Conservation (phyloP, 2,329 filamentous ascomycete species). For the Monilinia vaccinii-corymbosi region DNA sequence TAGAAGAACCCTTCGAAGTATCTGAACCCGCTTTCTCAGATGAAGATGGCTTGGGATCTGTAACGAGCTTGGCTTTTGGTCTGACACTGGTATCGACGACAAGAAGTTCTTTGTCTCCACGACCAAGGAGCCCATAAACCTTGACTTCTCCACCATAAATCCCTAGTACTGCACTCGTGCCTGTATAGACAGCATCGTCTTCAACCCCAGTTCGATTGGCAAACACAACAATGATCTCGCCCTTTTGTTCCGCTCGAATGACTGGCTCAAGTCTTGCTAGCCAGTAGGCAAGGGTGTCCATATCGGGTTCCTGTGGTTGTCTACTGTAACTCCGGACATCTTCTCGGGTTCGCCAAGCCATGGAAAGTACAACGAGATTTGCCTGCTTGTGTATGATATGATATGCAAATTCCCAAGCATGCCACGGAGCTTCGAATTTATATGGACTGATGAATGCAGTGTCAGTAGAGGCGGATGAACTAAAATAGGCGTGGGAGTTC, state of each 20-base stretch:
- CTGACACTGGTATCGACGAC: conserved; percentile 49
- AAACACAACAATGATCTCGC: conserved; percentile 61
- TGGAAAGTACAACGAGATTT: conserved; percentile 59
- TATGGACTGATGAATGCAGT: conserved; percentile 36
- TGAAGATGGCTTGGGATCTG: conserved; percentile 13
- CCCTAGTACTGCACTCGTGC: conserved; percentile 62
- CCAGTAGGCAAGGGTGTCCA: conserved; percentile 70
- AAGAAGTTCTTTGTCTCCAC: conserved; percentile 57
- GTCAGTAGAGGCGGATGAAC: not conserved
- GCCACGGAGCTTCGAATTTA: conserved; percentile 41
- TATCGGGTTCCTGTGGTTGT: conserved; percentile 51
- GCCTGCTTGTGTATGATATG: conserved; percentile 48
- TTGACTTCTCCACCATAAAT: conserved; percentile 56
- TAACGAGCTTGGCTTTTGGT: conserved; percentile 23
- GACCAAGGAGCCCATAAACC: conserved; percentile 61
- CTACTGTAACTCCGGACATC: conserved; percentile 38
- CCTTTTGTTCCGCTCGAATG: conserved; percentile 40
- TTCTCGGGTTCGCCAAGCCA: conserved; percentile 67
- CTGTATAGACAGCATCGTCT: conserved; percentile 58
- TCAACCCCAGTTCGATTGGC: conserved; percentile 64
- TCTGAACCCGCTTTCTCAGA: not conserved
- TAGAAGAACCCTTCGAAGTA: too few relatives aligned
- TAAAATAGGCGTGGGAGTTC: not conserved
- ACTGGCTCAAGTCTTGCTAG: conserved; percentile 59
- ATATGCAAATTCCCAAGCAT: conserved; percentile 37